Conservation (phyloP, 2,329 filamentous ascomycete species). For the Talaromyces sp. region DNA sequence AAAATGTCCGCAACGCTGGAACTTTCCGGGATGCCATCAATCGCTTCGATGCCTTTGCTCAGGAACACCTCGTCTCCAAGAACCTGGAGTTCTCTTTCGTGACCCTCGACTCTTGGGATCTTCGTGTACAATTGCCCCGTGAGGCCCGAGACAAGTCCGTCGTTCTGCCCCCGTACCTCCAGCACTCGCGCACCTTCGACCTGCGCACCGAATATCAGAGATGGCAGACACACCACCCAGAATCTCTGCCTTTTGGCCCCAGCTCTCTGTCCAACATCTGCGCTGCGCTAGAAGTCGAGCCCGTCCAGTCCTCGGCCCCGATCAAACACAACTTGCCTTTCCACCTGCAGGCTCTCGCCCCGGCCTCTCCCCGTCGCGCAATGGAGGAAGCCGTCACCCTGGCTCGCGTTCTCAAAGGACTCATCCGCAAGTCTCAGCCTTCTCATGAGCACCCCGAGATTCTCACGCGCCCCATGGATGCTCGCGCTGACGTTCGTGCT, state of each 20-base stretch:
- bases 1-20: conserved; percentile 95
- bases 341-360: conserved; percentile 91
- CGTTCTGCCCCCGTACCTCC: conserved; percentile 90
- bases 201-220: conserved; percentile 95
- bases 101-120: conserved; percentile 96
- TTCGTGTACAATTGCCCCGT: conserved; percentile 92
- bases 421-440: conserved; percentile 95
- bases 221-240: conserved; percentile 97
- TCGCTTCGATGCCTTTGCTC: conserved; percentile 89
- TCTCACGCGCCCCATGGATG: conserved; percentile 91
- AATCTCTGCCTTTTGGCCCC: conserved; percentile 93
- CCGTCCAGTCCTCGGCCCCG: conserved; percentile 92
- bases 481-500: conserved; percentile 88
- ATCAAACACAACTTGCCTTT: conserved; percentile 99
- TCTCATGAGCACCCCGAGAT: conserved; percentile 92
- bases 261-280: conserved; percentile 97
- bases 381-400: conserved; percentile 98
- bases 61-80: conserved; percentile 83
- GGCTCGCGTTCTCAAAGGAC: conserved; percentile 81
- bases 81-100: conserved; percentile 98
- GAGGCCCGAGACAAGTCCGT: conserved; percentile 98
- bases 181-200: conserved; percentile 96
- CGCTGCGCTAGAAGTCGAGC: conserved; percentile 94
- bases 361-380: conserved; percentile 88
- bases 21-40: conserved; percentile 96